A percentile compares a stretch with the other conserved stretches of the same genome.
Evolutionary conservation across 495 filamentous ascomycete genomes (phyloP).

Genomic region (Coniosporium apollinis): DNA sequence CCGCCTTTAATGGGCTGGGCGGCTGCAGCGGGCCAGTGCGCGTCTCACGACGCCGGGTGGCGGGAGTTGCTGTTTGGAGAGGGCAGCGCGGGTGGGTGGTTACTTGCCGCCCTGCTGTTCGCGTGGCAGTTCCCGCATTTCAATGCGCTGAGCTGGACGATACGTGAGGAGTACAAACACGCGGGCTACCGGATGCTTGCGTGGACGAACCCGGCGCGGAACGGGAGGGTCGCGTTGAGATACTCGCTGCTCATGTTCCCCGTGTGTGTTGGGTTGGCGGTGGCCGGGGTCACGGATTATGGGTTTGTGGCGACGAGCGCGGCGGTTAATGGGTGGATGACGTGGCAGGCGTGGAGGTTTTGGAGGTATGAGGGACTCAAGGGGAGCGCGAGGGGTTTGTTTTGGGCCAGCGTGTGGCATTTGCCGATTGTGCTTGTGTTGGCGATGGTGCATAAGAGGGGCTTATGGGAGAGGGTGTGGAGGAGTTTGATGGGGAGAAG

Average conservation of each 20-base stretch:
- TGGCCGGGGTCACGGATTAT: constrained; percentile 68
- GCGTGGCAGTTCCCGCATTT: constrained; percentile 99
- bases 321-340: constrained; percentile 75
- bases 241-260: constrained; percentile 84
- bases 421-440: constrained; percentile 78
- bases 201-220: constrained; percentile 73
- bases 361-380: constrained; percentile 61
- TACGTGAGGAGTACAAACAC: constrained; percentile 73
- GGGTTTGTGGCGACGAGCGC: constrained; percentile 68
- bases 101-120: constrained; percentile 69
- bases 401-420: constrained; percentile 98
- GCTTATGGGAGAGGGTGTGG: constrained; percentile 78
- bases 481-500: constrained; percentile 41
- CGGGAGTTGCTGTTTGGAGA: constrained; percentile 60
- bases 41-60: constrained; percentile 53
- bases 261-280: constrained; percentile 69
- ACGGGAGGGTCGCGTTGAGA: constrained; percentile 68
- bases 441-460: constrained; percentile 88
- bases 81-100: constrained; percentile 68
- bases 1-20: constrained; percentile 97
- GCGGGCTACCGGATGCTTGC: constrained; percentile 84
- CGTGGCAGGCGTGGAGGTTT: constrained; percentile 64
- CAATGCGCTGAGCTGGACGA: constrained; percentile 74
- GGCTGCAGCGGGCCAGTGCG: constrained; percentile 74
- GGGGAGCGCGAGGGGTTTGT: constrained; percentile 69